phyloP scores from a whole-genome alignment of 768 basidiomycete species.

The Trametes cubensis region DNA sequence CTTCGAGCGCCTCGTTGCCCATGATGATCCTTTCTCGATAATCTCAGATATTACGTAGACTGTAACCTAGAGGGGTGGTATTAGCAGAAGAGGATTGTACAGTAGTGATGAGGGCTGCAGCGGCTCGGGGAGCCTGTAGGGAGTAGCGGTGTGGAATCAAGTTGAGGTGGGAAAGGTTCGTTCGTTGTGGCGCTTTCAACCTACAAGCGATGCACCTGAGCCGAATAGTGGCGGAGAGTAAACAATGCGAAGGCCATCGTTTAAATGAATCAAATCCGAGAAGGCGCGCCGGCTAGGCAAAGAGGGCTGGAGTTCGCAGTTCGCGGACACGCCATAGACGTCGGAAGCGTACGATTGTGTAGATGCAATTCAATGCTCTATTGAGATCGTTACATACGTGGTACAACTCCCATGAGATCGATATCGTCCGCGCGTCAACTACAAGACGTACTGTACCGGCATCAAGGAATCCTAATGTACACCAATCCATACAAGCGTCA shows the following conservation, averaged over 20 bases:
- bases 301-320: too few relatives aligned
- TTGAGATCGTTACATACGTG: too few relatives aligned
- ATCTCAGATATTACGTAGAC: not conserved
- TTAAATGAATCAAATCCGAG: too few relatives aligned
- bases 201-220: too few relatives aligned
- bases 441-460: too few relatives aligned
- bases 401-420: not conserved
- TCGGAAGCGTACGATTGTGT: not conserved
- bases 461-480: not conserved
- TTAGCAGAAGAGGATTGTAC: not conserved
- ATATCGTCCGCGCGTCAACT: not conserved
- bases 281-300: too few relatives aligned
- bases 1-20: constrained; percentile 37
- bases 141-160: too few relatives aligned
- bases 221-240: too few relatives aligned
- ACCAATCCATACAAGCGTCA: constrained; percentile 1
- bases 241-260: too few relatives aligned
- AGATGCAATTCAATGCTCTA: too few relatives aligned
- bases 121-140: too few relatives aligned
- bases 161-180: too few relatives aligned
- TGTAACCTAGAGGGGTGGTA: not conserved
- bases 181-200: not conserved
- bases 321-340: not conserved
- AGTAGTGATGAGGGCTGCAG: not conserved
- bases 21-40: not conserved